These are phyloP conservation scores for Monosporascus sp. DNA, from an alignment of 2,329 filamentous ascomycete species.

Conservation along the genomic window DNA sequence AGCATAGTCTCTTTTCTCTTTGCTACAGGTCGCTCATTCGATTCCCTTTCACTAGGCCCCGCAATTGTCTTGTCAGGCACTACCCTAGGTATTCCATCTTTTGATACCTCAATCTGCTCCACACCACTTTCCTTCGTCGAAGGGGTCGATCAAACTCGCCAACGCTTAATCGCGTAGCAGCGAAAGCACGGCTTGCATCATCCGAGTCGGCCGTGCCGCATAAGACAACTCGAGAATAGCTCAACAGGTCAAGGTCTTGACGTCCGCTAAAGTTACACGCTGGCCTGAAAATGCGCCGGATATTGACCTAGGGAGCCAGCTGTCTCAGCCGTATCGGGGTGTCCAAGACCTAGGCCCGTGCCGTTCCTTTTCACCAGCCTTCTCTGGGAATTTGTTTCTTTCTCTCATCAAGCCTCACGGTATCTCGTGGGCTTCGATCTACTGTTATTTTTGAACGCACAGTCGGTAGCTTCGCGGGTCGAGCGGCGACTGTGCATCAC, in stretches of 20 bases:
- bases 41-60: conserved; percentile 5
- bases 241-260: not conserved
- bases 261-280: not conserved
- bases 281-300: not conserved
- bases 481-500: conserved; percentile 39
- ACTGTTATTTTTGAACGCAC: conserved; percentile 21
- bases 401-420: conserved; percentile 5
- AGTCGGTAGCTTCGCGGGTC: conserved; percentile 45
- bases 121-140: conserved; percentile 6
- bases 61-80: not conserved
- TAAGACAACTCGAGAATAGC: not conserved
- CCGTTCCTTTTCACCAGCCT: not conserved
- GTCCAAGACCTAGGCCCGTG: not conserved
- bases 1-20: not conserved
- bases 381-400: conserved; percentile 6
- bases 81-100: conserved; percentile 10
- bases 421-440: conserved; percentile 12
- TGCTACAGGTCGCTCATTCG: not conserved
- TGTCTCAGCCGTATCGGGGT: not conserved
- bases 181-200: not conserved
- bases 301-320: not conserved
- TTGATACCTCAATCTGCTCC: conserved; percentile 9
- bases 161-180: not conserved
- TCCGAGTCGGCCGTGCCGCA: not conserved
- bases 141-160: conserved; percentile 16